Evolutionary conservation across 805 yeast species (phyloP).

Genomic region (Metschnikowia picachoensis): DNA sequence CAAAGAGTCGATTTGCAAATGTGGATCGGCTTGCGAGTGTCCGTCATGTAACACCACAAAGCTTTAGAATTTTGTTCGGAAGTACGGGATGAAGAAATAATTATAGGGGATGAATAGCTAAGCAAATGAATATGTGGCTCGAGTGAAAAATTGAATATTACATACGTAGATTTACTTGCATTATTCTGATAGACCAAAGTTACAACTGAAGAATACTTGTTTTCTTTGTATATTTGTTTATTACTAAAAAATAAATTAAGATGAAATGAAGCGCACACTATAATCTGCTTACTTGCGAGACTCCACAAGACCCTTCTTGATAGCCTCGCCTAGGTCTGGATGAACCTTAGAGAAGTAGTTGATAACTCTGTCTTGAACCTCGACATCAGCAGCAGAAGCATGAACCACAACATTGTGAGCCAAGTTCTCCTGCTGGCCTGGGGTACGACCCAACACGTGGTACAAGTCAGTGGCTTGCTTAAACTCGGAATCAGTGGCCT

Average conservation of each 20-base stretch:
- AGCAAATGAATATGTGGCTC: too few species aligned
- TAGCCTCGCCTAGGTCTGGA: constrained; percentile 59
- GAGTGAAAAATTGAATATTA: too few species aligned
- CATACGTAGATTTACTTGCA: too few species aligned
- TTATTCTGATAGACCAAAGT: too few species aligned
- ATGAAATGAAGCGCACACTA: neutral
- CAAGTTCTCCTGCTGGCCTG: constrained; percentile 80
- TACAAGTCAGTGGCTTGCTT: constrained; percentile 75
- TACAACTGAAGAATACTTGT: too few species aligned
- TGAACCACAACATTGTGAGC: constrained; percentile 83
- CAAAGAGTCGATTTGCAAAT: constrained; percentile 34
- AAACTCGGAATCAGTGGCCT: constrained; percentile 67
- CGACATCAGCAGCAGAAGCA: constrained; percentile 61
- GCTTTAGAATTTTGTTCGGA: constrained; percentile 17
- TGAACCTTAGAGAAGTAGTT: constrained; percentile 74
- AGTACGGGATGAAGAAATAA: too few species aligned
- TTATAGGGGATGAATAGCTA: too few species aligned
- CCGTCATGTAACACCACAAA: constrained; percentile 42
- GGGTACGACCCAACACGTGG: constrained; percentile 70
- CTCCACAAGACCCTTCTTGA: constrained; percentile 60
- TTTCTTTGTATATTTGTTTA: neutral
- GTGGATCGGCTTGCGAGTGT: constrained; percentile 40
- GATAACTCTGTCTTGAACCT: constrained; percentile 74
- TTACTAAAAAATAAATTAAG: constrained; percentile 4
- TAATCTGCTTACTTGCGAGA: constrained; percentile 40